These are phyloP conservation scores for Arachis stenosperma DNA, from an alignment of 306 rosid genomes.

Conservation along the genomic window DNA sequence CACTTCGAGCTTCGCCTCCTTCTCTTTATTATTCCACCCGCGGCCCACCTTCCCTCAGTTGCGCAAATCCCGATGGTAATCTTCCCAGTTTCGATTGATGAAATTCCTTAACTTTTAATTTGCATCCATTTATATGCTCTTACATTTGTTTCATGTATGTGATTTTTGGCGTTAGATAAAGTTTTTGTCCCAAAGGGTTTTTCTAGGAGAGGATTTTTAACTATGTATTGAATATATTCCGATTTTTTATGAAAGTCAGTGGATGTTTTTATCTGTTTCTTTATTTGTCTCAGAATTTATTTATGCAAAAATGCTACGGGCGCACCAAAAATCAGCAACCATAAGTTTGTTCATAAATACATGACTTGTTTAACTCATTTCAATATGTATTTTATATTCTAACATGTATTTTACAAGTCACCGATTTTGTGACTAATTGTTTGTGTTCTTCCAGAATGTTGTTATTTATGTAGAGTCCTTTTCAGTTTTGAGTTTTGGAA, in stretches of 20 bases:
- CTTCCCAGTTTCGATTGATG: not conserved
- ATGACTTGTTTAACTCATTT: too few species aligned
- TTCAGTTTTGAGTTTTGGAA: too few species aligned
- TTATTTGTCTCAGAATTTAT: too few species aligned
- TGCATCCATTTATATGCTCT: not conserved
- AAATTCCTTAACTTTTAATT: not conserved
- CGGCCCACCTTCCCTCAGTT: constrained; percentile 25
- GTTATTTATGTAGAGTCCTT: too few species aligned
- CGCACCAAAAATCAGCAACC: too few species aligned
- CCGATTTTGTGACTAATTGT: too few species aligned
- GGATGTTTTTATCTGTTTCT: too few species aligned
- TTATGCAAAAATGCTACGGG: too few species aligned
- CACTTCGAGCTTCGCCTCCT: constrained; percentile 10
- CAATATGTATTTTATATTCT: too few species aligned
- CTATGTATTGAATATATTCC: not conserved
- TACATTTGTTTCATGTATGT: not conserved
- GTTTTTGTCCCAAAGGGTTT: not conserved
- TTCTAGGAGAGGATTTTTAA: not conserved
- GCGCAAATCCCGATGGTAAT: constrained; percentile 42
- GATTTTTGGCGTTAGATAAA: constrained; percentile 2
- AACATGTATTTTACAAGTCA: too few species aligned
- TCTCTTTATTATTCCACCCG: not conserved
- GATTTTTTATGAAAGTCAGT: not conserved
- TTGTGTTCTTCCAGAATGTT: too few species aligned
- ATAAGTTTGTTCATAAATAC: too few species aligned